phyloP scores from a whole-genome alignment of 192 early-diverging fungal species.

The Entomortierella beljakovae region DNA sequence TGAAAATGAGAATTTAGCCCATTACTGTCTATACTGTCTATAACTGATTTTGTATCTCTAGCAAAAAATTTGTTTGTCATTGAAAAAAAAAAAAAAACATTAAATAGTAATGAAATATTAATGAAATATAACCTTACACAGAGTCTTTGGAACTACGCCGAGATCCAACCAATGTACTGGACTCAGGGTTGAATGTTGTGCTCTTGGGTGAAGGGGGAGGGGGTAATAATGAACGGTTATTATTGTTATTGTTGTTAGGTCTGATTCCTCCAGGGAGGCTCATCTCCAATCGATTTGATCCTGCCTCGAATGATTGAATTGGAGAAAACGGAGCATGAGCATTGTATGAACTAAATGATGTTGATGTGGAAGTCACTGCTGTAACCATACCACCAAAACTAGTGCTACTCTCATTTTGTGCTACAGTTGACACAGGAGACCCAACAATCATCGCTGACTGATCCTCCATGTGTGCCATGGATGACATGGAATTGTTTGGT shows the following conservation, averaged over 20 bases:
- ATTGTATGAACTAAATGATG: neutral
- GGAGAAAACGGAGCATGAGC: neutral
- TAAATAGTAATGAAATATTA: neutral
- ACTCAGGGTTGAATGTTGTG: conserved; percentile 24
- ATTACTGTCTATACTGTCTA: too few species aligned
- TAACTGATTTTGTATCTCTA: too few species aligned
- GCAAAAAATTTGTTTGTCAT: too few species aligned
- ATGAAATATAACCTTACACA: conserved; percentile 23
- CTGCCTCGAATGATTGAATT: conserved; percentile 18
- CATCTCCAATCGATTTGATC: conserved; percentile 12
- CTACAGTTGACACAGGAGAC: neutral
- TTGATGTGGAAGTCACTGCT: neutral
- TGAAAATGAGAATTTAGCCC: neutral
- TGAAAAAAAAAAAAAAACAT: too few species aligned
- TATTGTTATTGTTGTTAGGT: neutral
- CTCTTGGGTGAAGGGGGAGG: conserved; percentile 2
- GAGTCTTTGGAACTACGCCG: conserved; percentile 50
- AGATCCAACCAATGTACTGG: conserved; percentile 15
- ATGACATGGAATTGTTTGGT: neutral
- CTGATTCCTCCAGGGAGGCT: conserved; percentile 2
- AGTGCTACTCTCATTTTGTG: neutral
- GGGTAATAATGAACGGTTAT: neutral
- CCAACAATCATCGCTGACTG: neutral
- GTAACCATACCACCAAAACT: neutral
- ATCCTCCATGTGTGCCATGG: neutral